These are phyloP conservation scores for Stachybotrys echinatus DNA, from an alignment of 2,329 filamentous ascomycete species.

Conservation along the genomic window DNA sequence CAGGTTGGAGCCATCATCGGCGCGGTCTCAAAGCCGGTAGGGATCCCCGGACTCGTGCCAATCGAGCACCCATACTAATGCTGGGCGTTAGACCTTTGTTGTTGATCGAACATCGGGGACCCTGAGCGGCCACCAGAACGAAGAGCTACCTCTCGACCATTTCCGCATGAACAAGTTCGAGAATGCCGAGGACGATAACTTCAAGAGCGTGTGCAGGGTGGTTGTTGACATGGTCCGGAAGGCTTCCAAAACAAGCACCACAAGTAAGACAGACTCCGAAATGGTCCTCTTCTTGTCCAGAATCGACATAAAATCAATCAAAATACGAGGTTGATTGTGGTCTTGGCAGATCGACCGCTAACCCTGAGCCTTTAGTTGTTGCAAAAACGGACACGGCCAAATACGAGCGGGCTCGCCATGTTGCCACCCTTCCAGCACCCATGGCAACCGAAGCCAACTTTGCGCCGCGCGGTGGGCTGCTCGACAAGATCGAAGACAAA, in stretches of 20 bases:
- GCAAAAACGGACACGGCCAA: neutral
- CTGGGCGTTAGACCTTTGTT: slow-evolving; percentile 1
- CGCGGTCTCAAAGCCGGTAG: neutral
- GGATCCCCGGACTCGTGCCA: neutral
- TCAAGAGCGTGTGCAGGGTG: neutral
- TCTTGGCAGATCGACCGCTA: neutral
- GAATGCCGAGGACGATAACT: slow-evolving; percentile 1
- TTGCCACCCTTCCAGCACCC: neutral
- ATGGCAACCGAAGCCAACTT: neutral
- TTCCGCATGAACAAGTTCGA: slow-evolving; percentile 8
- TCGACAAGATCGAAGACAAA: neutral
- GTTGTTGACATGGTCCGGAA: neutral
- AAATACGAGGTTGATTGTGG: neutral
- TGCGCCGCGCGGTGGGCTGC: neutral
- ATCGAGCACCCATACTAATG: neutral
- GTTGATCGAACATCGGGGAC: slow-evolving; percentile 2
- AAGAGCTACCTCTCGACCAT: slow-evolving; percentile 5
- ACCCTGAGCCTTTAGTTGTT: neutral
- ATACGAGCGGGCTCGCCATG: neutral
- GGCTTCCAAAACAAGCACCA: neutral
- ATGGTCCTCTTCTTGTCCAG: neutral
- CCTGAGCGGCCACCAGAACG: neutral
- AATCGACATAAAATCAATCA: neutral
- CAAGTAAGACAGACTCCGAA: neutral
- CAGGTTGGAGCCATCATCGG: slow-evolving; percentile 1